Conservation (phyloP, 2,329 filamentous ascomycete genomes). For the Penicillium sp. region DNA sequence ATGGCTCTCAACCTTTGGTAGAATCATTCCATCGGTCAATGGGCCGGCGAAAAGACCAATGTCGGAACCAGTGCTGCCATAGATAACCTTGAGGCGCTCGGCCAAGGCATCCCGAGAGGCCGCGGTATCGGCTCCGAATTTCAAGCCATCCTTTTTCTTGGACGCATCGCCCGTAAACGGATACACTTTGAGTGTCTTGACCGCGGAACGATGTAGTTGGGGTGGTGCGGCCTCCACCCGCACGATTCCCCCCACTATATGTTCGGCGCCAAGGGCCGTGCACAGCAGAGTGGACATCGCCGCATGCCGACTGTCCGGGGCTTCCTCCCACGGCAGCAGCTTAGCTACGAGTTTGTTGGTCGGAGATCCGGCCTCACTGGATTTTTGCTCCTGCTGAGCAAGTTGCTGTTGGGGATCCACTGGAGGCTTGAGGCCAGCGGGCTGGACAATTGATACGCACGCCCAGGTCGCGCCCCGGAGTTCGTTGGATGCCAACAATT, state of each 20-base stretch:
- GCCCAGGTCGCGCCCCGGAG: conserved; percentile 76
- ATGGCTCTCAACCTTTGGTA: conserved; percentile 61
- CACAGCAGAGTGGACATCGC: conserved; percentile 78
- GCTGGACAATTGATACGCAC: conserved; percentile 80
- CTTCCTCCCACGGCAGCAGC: conserved; percentile 77
- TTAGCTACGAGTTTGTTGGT: conserved; percentile 72
- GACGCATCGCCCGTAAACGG: conserved; percentile 66
- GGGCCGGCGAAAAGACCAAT: conserved; percentile 74
- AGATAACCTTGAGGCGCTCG: conserved; percentile 69
- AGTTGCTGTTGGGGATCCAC: conserved; percentile 67
- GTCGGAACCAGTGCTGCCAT: conserved; percentile 58
- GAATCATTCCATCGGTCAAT: conserved; percentile 80
- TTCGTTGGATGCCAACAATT: conserved; percentile 68
- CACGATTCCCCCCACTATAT: conserved; percentile 79
- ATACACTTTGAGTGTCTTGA: conserved; percentile 71
- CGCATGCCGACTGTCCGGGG: conserved; percentile 75
- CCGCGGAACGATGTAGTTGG: conserved; percentile 64
- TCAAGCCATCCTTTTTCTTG: conserved; percentile 65
- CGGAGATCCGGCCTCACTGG: conserved; percentile 55
- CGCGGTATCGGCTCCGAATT: conserved; percentile 84
- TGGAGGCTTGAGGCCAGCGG: conserved; percentile 70
- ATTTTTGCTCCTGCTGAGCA: conserved; percentile 60
- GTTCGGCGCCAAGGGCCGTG: conserved; percentile 66
- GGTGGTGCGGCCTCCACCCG: conserved; percentile 79
- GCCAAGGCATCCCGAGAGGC: conserved; percentile 73